phyloP scores from a whole-genome alignment of 2,329 filamentous ascomycete species.

The Alternaria sp. region DNA sequence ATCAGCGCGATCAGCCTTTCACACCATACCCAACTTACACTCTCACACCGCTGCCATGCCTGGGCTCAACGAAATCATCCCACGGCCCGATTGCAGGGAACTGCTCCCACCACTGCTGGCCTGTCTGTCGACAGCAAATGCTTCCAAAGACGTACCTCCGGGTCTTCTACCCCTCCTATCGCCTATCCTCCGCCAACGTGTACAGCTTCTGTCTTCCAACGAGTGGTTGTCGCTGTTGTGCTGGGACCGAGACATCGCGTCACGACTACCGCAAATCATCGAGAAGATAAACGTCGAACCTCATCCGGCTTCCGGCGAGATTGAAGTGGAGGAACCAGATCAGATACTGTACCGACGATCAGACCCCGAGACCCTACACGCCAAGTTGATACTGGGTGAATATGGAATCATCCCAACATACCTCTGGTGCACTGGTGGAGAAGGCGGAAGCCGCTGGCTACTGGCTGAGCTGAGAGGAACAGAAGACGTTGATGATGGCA shows the following conservation, averaged over 20 bases:
- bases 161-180: conserved; percentile 66
- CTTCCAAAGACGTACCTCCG: conserved; percentile 65
- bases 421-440: conserved; percentile 72
- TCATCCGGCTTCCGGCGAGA: conserved; percentile 81
- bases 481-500: conserved; percentile 62
- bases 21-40: not conserved
- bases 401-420: conserved; percentile 69
- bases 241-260: conserved; percentile 66
- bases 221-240: conserved; percentile 77
- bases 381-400: conserved; percentile 66
- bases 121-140: conserved; percentile 66
- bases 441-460: conserved; percentile 71
- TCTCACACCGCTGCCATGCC: conserved; percentile 44
- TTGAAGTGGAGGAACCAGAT: conserved; percentile 74
- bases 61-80: conserved; percentile 58
- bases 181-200: conserved; percentile 67
- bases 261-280: conserved; percentile 66
- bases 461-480: conserved; percentile 72
- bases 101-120: conserved; percentile 68
- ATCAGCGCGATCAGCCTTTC: not conserved
- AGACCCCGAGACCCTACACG: conserved; percentile 77
- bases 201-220: conserved; percentile 66
- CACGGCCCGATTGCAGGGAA: conserved; percentile 60
- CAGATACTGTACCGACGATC: conserved; percentile 69
- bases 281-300: conserved; percentile 71